These are phyloP conservation scores for Pachysandra terminalis DNA, from an alignment of 164 flowering plant genomes.

Conservation along the genomic window DNA sequence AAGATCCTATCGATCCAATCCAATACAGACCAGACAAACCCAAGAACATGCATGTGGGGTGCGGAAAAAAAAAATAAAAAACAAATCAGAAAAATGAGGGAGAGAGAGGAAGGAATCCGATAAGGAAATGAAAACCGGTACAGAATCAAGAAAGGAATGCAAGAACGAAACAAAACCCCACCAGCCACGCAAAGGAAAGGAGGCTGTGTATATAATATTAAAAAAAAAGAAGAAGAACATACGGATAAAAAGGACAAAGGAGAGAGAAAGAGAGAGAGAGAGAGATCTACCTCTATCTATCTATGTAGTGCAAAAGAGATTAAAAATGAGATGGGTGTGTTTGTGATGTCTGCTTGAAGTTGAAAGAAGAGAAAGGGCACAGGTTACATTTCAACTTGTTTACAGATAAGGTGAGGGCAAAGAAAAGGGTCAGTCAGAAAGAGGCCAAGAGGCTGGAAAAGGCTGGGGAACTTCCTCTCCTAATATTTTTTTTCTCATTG, in stretches of 20 bases:
- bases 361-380: too few relatives aligned
- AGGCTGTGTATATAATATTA: neutral
- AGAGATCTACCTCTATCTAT: conserved; percentile 7
- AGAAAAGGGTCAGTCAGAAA: too few relatives aligned
- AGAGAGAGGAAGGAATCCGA: conserved; percentile 10
- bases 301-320: conserved; percentile 5
- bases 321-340: conserved; percentile 12
- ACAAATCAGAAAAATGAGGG: neutral
- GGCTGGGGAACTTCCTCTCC: too few relatives aligned
- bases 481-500: too few relatives aligned
- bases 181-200: conserved; percentile 9
- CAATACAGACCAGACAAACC: conserved; percentile 58
- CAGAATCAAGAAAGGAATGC: conserved; percentile 21
- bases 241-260: neutral
- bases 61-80: neutral
- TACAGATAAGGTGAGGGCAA: too few relatives aligned
- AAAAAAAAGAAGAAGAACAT: conserved; percentile 6
- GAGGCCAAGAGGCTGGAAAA: too few relatives aligned
- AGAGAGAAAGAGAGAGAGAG: conserved; percentile 15
- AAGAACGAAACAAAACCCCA: conserved; percentile 20
- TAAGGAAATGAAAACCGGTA: conserved; percentile 18
- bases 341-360: neutral
- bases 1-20: conserved; percentile 50
- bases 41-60: conserved; percentile 47
- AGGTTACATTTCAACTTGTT: too few relatives aligned